A percentile compares a stretch with the other conserved stretches of the same genome.
These are phyloP conservation scores for Herpotrichia juniperi DNA, from an alignment of 2,329 filamentous ascomycete species.

Conservation along the genomic window DNA sequence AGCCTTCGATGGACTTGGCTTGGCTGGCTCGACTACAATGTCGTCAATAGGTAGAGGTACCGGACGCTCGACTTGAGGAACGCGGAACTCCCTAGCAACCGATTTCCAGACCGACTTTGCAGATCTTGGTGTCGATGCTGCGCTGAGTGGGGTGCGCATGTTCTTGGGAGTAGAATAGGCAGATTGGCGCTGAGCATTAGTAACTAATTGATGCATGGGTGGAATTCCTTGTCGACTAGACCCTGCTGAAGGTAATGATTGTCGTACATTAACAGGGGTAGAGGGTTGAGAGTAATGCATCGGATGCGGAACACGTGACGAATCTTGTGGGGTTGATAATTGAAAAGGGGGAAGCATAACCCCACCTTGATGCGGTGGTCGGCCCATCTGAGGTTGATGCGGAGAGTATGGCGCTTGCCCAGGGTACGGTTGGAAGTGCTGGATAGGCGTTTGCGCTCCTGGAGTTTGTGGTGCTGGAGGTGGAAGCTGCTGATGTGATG, in stretches of 20 bases:
- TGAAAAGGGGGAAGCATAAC: slow-evolving; percentile 57
- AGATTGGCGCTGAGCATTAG: slow-evolving; percentile 28
- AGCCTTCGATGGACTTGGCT: slow-evolving; percentile 24
- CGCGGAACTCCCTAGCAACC: slow-evolving; percentile 15
- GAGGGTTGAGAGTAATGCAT: slow-evolving; percentile 35
- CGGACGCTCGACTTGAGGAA: slow-evolving; percentile 28
- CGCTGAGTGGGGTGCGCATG: slow-evolving; percentile 31
- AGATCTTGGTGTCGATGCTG: slow-evolving; percentile 33
- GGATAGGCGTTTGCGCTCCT: slow-evolving; percentile 36
- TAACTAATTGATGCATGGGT: slow-evolving; percentile 30
- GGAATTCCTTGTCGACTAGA: slow-evolving; percentile 21
- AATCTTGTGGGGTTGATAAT: slow-evolving; percentile 53
- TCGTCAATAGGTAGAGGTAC: slow-evolving; percentile 37
- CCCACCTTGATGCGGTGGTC: slow-evolving; percentile 50
- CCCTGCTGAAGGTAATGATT: slow-evolving; percentile 16
- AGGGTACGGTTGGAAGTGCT: slow-evolving; percentile 39
- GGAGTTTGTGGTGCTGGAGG: slow-evolving; percentile 40
- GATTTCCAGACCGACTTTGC: slow-evolving; percentile 39
- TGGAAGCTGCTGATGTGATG: slow-evolving; percentile 33
- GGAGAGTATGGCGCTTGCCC: slow-evolving; percentile 38
- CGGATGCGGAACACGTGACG: slow-evolving; percentile 38
- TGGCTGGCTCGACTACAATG: slow-evolving; percentile 19
- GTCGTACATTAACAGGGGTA: slow-evolving; percentile 32
- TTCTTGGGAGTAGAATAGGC: slow-evolving; percentile 34
- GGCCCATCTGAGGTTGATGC: slow-evolving; percentile 38